Evolutionary conservation across 2,329 filamentous ascomycete species (phyloP).

Genomic region (Fonsecaea pedrosoi): DNA sequence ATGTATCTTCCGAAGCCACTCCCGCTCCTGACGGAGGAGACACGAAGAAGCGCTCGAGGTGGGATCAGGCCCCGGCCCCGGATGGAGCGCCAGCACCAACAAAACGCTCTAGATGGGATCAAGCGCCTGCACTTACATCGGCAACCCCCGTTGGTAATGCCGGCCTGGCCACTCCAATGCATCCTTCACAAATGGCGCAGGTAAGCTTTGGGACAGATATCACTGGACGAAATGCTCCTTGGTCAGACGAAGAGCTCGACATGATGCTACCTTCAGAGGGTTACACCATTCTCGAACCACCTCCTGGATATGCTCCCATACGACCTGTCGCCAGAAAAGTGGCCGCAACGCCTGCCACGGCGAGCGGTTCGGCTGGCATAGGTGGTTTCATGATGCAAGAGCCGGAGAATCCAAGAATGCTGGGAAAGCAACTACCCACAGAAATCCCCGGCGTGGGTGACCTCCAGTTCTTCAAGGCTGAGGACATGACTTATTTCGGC

Average conservation of each 20-base stretch:
- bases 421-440: constrained; percentile 89
- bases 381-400: constrained; percentile 98
- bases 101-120: constrained; percentile 88
- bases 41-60: constrained; percentile 79
- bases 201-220: constrained; percentile 80
- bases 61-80: constrained; percentile 80
- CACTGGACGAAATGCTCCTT: constrained; percentile 74
- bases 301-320: constrained; percentile 87
- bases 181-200: constrained; percentile 49
- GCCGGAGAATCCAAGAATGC: constrained; percentile 78
- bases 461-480: constrained; percentile 95
- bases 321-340: constrained; percentile 77
- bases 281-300: constrained; percentile 89
- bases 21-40: constrained; percentile 61
- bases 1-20: constrained; percentile 69
- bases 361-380: constrained; percentile 62
- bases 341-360: constrained; percentile 73
- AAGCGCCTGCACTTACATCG: constrained; percentile 71
- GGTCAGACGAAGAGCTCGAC: constrained; percentile 87
- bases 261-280: constrained; percentile 88
- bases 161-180: constrained; percentile 73
- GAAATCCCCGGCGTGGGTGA: constrained; percentile 97
- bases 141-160: constrained; percentile 76
- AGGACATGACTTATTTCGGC: constrained; percentile 98
- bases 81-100: constrained; percentile 66